Percentiles rank a stretch among this genome's conserved stretches.
phyloP scores from a whole-genome alignment of 108 stramenopile genomes.

The Mediolabrus comicus region DNA sequence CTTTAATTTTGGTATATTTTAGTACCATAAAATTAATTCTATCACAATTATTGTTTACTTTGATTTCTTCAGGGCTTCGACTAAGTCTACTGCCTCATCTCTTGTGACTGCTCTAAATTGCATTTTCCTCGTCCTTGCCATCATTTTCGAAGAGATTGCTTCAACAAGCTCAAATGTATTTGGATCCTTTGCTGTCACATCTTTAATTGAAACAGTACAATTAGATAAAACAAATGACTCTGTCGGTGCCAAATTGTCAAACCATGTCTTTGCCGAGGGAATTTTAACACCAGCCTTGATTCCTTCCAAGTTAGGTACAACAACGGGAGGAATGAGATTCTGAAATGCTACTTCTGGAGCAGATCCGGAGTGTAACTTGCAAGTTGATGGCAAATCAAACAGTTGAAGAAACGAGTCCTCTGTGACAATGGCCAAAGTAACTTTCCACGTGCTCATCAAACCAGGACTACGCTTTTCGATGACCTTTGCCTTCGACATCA shows the following conservation, averaged over 20 bases:
- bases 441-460: slow-evolving; percentile 66
- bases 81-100: slow-evolving; percentile 66
- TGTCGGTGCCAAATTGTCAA: slow-evolving; percentile 63
- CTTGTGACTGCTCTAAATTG: slow-evolving; percentile 50
- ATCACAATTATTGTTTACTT: background rate
- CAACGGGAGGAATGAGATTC: slow-evolving; percentile 59
- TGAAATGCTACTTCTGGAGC: slow-evolving; percentile 80
- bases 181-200: slow-evolving; percentile 29
- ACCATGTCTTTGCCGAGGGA: slow-evolving; percentile 60
- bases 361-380: slow-evolving; percentile 50
- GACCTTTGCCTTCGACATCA: slow-evolving; percentile 72
- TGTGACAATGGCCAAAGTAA: slow-evolving; percentile 65
- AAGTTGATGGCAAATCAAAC: slow-evolving; percentile 64
- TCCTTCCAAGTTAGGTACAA: slow-evolving; percentile 56
- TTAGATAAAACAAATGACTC: slow-evolving; percentile 67
- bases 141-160: slow-evolving; percentile 62
- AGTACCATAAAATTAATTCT: too few species aligned
- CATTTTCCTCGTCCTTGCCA: slow-evolving; percentile 61
- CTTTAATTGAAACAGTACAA: slow-evolving; percentile 45
- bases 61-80: slow-evolving; percentile 45
- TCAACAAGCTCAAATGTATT: slow-evolving; percentile 61
- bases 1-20: too few species aligned
- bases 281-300: slow-evolving; percentile 33
- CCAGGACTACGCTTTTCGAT: slow-evolving; percentile 57
- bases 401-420: slow-evolving; percentile 71